Conservation (phyloP, 2,329 filamentous ascomycete genomes). For the Aspergillus caelatus region DNA sequence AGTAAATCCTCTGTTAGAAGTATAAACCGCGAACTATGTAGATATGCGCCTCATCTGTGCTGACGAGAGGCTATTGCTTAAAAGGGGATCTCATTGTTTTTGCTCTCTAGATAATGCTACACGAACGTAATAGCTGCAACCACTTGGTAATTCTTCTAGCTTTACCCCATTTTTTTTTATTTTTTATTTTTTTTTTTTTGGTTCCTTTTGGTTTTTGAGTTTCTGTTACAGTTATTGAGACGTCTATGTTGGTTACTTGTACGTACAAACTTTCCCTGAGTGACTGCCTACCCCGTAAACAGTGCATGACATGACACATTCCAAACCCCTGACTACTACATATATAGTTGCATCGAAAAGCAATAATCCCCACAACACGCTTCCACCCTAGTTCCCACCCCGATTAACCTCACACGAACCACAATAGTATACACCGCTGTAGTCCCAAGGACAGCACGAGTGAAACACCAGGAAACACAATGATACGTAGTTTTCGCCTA, state of each 20-base stretch:
- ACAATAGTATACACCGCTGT: background rate
- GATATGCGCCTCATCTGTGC: background rate
- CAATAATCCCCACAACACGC: background rate
- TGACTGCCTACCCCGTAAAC: background rate
- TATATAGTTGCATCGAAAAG: background rate
- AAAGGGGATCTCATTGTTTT: background rate
- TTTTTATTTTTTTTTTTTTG: background rate
- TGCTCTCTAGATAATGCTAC: background rate
- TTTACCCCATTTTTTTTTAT: background rate
- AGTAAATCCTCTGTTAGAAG: no score
- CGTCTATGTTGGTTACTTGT: background rate
- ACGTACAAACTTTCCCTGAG: background rate
- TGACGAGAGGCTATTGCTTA: background rate
- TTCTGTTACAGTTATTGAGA: background rate
- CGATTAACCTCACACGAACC: background rate
- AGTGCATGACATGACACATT: background rate
- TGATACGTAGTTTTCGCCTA: background rate
- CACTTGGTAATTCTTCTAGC: background rate
- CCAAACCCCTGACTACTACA: background rate
- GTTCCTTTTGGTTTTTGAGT: no score
- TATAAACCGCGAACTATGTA: background rate
- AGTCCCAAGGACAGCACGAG: background rate
- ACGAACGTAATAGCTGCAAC: background rate
- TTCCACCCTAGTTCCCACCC: background rate
- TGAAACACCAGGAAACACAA: background rate